Conservation (phyloP, 768 basidiomycete genomes). For the Phylloporus arenicola region DNA sequence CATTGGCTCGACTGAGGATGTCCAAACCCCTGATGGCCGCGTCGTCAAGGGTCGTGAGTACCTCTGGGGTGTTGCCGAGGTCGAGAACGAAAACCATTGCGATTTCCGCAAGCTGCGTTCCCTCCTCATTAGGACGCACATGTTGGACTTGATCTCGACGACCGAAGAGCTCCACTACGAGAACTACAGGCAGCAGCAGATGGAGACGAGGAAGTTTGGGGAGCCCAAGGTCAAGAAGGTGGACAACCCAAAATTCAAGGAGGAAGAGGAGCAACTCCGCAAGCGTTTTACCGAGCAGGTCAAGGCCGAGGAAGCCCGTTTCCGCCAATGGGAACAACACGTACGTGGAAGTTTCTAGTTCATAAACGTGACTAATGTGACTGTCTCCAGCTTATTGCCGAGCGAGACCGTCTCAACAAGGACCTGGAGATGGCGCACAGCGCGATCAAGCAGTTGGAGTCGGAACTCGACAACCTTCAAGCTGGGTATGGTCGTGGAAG, state of each 20-base stretch:
- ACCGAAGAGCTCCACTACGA: constrained; percentile 97
- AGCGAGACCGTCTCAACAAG: constrained; percentile 98
- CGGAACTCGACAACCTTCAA: constrained; percentile 85
- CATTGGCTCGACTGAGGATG: constrained; percentile 95
- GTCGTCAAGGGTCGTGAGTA: constrained; percentile 97
- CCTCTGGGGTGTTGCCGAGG: constrained; percentile 99
- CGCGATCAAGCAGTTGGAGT: constrained; percentile 86
- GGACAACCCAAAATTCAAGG: constrained; percentile 99
- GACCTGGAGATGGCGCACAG: constrained; percentile 92
- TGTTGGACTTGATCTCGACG: constrained; percentile 95
- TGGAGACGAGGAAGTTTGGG: constrained; percentile 99
- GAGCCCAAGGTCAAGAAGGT: constrained; percentile 98
- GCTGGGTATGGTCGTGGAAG: constrained; percentile 74
- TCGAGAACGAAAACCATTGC: constrained; percentile 99
- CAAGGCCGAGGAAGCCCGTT: constrained; percentile 95
- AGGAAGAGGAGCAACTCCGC: constrained; percentile 94
- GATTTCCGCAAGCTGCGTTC: constrained; percentile 98
- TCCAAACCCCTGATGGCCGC: constrained; percentile 85
- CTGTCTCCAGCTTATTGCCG: constrained; percentile 81
- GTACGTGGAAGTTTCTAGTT: constrained; percentile 40
- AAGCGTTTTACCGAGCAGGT: constrained; percentile 99
- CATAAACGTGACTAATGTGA: constrained; percentile 12
- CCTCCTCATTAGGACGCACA: constrained; percentile 93
- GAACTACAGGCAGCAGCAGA: constrained; percentile 95
- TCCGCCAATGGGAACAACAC: constrained; percentile 99